phyloP scores from a whole-genome alignment of 129 eudicot genomes.

The Gnaphalium uliginosum region DNA sequence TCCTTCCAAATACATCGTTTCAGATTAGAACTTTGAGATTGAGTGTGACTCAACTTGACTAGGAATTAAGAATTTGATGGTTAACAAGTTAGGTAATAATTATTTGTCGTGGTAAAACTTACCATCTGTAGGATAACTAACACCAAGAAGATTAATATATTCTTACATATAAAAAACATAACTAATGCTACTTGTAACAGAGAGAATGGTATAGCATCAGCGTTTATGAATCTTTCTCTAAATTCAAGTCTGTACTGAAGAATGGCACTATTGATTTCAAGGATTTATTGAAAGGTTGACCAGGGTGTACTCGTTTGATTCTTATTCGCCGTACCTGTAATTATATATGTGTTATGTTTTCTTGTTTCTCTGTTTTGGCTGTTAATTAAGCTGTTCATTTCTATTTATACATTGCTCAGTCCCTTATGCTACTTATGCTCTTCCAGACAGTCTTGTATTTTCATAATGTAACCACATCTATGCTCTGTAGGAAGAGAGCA shows the following conservation, averaged over 20 bases:
- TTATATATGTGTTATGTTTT: neutral
- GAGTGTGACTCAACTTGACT: neutral
- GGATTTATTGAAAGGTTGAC: neutral
- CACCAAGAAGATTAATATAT: neutral
- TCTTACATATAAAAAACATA: neutral
- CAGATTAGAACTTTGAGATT: conserved; percentile 8
- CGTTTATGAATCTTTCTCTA: neutral
- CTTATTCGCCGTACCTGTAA: neutral
- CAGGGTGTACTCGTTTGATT: neutral
- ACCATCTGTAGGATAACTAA: neutral
- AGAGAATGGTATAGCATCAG: neutral
- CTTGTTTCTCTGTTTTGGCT: conserved; percentile 1
- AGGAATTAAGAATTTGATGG: neutral
- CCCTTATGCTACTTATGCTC: conserved; percentile 10
- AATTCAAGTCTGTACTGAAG: neutral
- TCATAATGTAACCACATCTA: conserved; percentile 8
- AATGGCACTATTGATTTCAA: neutral
- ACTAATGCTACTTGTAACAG: neutral
- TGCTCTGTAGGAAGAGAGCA: conserved; percentile 14
- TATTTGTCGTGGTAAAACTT: neutral
- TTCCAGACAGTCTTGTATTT: conserved; percentile 2
- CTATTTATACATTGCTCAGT: conserved; percentile 8
- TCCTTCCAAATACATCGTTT: neutral
- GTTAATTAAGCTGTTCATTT: conserved; percentile 11
- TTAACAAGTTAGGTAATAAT: neutral